phyloP scores from a whole-genome alignment of 1,284 basidiomycete genomes.

The Chalciporus sp. region DNA sequence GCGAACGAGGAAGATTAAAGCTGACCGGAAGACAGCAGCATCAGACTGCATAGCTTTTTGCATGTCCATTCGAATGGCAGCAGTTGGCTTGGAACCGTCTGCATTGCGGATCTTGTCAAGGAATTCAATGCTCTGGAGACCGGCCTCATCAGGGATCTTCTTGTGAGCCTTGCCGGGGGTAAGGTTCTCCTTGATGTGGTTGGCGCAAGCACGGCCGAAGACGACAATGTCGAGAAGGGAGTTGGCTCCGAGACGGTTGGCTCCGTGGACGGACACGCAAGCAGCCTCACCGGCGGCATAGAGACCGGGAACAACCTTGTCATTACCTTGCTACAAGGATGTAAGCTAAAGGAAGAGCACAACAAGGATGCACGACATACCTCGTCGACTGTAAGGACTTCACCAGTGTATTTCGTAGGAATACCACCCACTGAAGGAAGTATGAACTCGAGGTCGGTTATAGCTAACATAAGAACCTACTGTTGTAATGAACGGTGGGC shows the following conservation, averaged over 20 bases:
- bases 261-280: constrained; percentile 98
- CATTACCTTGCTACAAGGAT: constrained; percentile 69
- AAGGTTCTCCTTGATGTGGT: constrained; percentile 94
- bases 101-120: constrained; percentile 89
- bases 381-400: constrained; percentile 87
- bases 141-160: constrained; percentile 85
- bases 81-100: constrained; percentile 83
- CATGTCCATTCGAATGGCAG: constrained; percentile 92
- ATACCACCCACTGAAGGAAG: constrained; percentile 92
- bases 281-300: constrained; percentile 99
- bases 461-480: constrained; percentile 47
- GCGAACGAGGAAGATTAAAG: constrained; percentile 4
- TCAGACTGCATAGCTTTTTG: constrained; percentile 99
- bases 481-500: constrained; percentile 96
- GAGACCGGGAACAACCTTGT: constrained; percentile 94
- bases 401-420: constrained; percentile 97
- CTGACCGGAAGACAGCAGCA: constrained; percentile 85
- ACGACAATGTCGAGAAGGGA: constrained; percentile 99
- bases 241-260: constrained; percentile 99
- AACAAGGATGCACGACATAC: constrained; percentile 25
- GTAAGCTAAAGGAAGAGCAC: not conserved
- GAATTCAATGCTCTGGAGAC: constrained; percentile 84
- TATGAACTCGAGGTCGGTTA: constrained; percentile 17
- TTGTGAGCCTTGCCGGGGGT: constrained; percentile 93
- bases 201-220: constrained; percentile 97